These are phyloP conservation scores for Flagelloscypha sp. DNA, from an alignment of 768 basidiomycete species.

Conservation along the genomic window DNA sequence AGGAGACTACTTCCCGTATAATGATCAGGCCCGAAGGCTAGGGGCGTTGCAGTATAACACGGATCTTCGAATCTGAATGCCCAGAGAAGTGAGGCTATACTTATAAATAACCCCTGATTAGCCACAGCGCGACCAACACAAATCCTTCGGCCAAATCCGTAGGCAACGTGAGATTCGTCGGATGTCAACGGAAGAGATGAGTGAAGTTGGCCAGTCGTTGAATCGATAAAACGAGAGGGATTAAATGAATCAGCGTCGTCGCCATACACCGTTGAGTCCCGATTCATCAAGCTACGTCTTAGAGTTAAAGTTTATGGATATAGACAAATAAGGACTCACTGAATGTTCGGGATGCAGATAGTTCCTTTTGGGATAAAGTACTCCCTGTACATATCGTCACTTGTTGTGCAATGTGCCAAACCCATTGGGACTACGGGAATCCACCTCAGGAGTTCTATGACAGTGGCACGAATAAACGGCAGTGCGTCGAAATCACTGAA, in stretches of 20 bases:
- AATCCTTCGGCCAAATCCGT: slow-evolving; percentile 25
- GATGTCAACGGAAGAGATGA: slow-evolving; percentile 17
- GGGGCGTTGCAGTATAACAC: no score
- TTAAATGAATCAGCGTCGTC: slow-evolving; percentile 16
- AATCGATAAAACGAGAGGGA: slow-evolving; percentile 19
- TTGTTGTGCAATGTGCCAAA: slow-evolving; percentile 7
- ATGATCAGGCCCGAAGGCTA: no score
- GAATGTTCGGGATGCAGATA: slow-evolving; percentile 15
- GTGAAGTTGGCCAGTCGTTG: slow-evolving; percentile 14
- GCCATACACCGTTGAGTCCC: slow-evolving; percentile 19
- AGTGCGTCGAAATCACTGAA: slow-evolving; percentile 9
- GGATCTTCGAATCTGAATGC: no score
- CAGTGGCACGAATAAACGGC: slow-evolving; percentile 11
- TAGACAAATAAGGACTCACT: slow-evolving; percentile 7
- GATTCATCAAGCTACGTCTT: slow-evolving; percentile 18
- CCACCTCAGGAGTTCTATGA: slow-evolving; percentile 13
- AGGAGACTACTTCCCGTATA: no score
- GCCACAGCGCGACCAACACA: no score
- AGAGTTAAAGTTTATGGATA: neutral
- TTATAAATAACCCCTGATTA: no score
- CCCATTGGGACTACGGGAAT: slow-evolving; percentile 9
- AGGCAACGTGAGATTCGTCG: slow-evolving; percentile 23
- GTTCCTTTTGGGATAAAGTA: slow-evolving; percentile 16
- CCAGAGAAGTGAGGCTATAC: no score
- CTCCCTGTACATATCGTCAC: slow-evolving; percentile 12